Evolutionary conservation across 495 filamentous ascomycete genomes (phyloP).

Genomic region (Oidiodendron maius): DNA sequence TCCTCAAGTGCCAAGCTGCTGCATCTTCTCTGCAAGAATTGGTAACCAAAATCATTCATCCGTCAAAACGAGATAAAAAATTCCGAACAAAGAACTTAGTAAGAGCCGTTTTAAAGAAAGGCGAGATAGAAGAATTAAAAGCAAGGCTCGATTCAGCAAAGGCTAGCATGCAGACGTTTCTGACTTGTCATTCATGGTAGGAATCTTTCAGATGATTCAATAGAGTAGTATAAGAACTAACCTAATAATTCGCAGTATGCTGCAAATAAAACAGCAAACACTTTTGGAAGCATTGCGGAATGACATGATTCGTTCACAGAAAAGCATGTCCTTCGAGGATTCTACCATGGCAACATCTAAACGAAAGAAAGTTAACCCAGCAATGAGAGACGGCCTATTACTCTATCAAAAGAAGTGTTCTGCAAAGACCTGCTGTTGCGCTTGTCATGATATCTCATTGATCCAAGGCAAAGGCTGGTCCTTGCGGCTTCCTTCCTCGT

Average conservation of each 20-base stretch:
- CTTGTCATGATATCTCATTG: background rate
- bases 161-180: background rate
- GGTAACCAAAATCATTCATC: background rate
- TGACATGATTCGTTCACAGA: background rate
- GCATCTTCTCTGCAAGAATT: background rate
- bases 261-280: no score
- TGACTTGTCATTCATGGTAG: background rate
- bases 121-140: background rate
- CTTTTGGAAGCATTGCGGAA: no score
- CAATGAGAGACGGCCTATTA: background rate
- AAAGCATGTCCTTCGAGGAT: background rate
- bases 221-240: no score
- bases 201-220: no score
- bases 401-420: background rate
- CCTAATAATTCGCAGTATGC: no score
- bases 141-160: background rate
- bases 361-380: no score
- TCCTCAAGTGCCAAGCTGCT: background rate
- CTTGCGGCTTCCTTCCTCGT: background rate
- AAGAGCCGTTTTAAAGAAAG: background rate
- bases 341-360: background rate
- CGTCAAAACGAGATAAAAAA: background rate
- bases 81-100: background rate
- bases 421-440: background rate
- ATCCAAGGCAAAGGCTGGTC: background rate